Conservation (phyloP, 352 stramenopile genomes). For the Phytophthora rubi region DNA sequence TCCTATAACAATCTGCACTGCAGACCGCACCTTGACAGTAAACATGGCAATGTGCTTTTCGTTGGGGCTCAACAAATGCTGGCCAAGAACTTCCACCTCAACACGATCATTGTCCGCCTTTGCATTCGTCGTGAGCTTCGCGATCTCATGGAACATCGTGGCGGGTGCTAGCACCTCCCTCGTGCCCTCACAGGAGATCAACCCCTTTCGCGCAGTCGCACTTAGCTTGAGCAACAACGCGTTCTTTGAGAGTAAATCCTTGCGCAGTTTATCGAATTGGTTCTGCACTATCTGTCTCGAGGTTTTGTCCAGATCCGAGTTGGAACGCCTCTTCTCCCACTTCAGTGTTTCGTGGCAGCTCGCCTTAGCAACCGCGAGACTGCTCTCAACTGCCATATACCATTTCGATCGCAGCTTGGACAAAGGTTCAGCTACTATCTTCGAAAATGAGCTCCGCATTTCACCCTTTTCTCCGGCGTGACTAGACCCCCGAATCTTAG, state of each 20-base stretch:
- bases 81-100: not conserved
- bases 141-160: not conserved
- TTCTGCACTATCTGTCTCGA: not conserved
- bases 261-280: not conserved
- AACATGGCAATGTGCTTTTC: constrained; percentile 2
- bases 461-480: too few species aligned
- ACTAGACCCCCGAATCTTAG: not conserved
- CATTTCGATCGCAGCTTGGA: not conserved
- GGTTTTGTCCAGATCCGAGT: not conserved
- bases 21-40: not conserved
- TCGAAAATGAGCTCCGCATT: too few species aligned
- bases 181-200: not conserved
- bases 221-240: not conserved
- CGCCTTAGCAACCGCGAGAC: not conserved
- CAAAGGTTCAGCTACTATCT: not conserved
- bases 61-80: not conserved
- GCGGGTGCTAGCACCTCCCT: not conserved
- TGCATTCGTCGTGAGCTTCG: not conserved
- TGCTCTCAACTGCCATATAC: not conserved
- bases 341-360: not conserved
- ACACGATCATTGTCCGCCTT: not conserved
- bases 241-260: not conserved
- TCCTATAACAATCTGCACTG: not conserved
- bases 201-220: not conserved
- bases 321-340: not conserved